Conservation (phyloP, 2,329 filamentous ascomycete genomes). For the Golovinomyces cichoracearum region DNA sequence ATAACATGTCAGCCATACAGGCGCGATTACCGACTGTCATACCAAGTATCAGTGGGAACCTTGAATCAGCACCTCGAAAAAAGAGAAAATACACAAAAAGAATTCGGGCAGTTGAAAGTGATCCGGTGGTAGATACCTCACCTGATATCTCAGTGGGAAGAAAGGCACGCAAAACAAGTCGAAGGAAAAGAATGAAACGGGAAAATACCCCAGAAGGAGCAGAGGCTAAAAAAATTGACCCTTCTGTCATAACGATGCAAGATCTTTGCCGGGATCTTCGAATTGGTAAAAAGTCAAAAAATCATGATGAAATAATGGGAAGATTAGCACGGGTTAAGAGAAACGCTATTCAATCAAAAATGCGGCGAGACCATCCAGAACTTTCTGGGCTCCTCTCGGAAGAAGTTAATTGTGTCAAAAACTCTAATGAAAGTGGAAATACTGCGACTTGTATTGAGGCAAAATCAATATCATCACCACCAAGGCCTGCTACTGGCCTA, state of each 20-base stretch:
- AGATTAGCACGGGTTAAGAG: slow-evolving; percentile 26
- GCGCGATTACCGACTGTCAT: too few species aligned
- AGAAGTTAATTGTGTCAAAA: slow-evolving; percentile 1
- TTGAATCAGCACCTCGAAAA: neutral
- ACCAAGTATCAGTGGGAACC: too few species aligned
- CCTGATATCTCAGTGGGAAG: neutral
- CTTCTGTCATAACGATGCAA: slow-evolving; percentile 41
- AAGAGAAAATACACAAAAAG: slow-evolving; percentile 8
- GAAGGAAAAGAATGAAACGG: slow-evolving; percentile 11
- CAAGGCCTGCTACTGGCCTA: slow-evolving; percentile 3
- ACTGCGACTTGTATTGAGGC: neutral
- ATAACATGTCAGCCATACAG: too few species aligned
- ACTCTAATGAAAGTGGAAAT: neutral
- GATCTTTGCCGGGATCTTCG: slow-evolving; percentile 44
- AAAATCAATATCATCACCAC: slow-evolving; percentile 1
- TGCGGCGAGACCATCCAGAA: slow-evolving; percentile 9
- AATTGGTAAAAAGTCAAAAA: slow-evolving; percentile 49
- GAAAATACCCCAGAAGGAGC: slow-evolving; percentile 33
- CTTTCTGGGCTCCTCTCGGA: slow-evolving; percentile 7
- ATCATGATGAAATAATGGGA: slow-evolving; percentile 44
- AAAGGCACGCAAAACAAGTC: slow-evolving; percentile 13
- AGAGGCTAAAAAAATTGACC: slow-evolving; percentile 36
- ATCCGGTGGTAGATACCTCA: neutral
- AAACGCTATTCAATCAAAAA: slow-evolving; percentile 12
- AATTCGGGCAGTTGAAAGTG: slow-evolving; percentile 6